Base-by-base conservation (phyloP, 192 early-diverging fungal species). In the Coemansia reversa region DNA sequence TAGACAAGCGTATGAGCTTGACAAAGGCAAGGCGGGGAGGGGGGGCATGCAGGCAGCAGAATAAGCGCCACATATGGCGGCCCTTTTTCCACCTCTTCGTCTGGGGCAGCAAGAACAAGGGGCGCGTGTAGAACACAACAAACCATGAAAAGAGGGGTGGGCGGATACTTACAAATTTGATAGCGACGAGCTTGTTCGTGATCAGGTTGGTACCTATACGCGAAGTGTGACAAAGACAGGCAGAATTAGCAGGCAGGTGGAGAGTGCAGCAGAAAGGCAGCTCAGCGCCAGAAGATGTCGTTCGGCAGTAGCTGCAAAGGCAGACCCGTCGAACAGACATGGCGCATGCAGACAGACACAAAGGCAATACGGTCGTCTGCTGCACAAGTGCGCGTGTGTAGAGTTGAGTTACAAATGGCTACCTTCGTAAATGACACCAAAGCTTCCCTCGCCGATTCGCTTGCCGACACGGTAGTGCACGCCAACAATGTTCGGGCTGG, bases 381-480 rank as follows among this genome's bases (percentile, higher is more conserved):
- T 42, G 58, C 42, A 19, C 58, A 60, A 48, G 23, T 14, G 45
- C 42, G 33, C 23, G 23, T 25, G 58, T 55, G 55, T 24, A 39
- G 18, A 25, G 19, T 24, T 35, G 33, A 60, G 23, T 27, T 18
- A 3, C 7, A n/a, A 24, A 12, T 45, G 49, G 68, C 55, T 80
- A 94, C 96, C 97, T 89, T 98, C 94, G 75, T 97, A 97, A 65
- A 98, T 97, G 81, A 97, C 90, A 54, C 97, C 97, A 87, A 99
- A 99, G 69, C 90, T 93, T 39, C 97, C 97, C 75, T 97, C 95
- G 33, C 95, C 97, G 82, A 99, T 93, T 81, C 93, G 94, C 76
- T 90, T 92, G 49, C 94, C 94, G 33, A 98, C 94, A 70, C 89
- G 91, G 74, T 91, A 99, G 74, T 98, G 94, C 30, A 94, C 93